phyloP scores from a whole-genome alignment of 2,329 filamentous ascomycete species.

The Sporothrix luriei region DNA sequence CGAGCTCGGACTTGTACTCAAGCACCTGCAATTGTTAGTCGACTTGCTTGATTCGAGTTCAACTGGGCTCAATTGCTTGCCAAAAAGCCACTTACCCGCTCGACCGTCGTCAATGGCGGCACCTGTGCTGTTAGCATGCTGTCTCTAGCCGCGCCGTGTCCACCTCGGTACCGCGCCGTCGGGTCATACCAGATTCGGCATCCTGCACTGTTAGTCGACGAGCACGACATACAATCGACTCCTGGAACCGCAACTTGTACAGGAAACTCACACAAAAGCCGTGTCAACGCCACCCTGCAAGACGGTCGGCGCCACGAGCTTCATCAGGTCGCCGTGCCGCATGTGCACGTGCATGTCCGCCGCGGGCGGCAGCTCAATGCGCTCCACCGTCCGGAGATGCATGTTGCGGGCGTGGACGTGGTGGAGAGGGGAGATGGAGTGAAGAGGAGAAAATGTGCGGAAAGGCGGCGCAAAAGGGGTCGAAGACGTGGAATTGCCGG shows the following conservation, averaged over 20 bases:
- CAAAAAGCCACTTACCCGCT: slow-evolving; percentile 28
- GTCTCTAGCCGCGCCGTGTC: neutral
- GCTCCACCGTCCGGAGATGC: slow-evolving; percentile 40
- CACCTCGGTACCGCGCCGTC: neutral
- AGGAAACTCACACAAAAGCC: slow-evolving; percentile 35
- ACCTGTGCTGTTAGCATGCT: slow-evolving; percentile 31
- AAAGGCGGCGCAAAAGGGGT: neutral
- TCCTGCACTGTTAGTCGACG: slow-evolving; percentile 60
- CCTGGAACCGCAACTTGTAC: no score
- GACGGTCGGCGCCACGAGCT: slow-evolving; percentile 54
- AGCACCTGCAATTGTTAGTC: slow-evolving; percentile 53
- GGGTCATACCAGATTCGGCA: slow-evolving; percentile 42
- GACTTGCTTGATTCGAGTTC: no score
- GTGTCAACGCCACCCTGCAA: slow-evolving; percentile 39
- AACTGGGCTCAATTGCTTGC: no score
- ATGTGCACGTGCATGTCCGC: slow-evolving; percentile 74
- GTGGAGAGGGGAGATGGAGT: no score
- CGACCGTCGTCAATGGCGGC: slow-evolving; percentile 34
- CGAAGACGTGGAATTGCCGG: neutral
- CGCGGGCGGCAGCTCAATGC: slow-evolving; percentile 60
- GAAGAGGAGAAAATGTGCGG: neutral
- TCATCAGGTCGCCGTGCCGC: slow-evolving; percentile 67
- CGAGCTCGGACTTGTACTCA: slow-evolving; percentile 65
- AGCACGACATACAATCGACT: slow-evolving; percentile 42
- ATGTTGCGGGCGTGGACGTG: slow-evolving; percentile 35